Conservation (phyloP, 2,329 filamentous ascomycete species). For the Fusarium longipes region DNA sequence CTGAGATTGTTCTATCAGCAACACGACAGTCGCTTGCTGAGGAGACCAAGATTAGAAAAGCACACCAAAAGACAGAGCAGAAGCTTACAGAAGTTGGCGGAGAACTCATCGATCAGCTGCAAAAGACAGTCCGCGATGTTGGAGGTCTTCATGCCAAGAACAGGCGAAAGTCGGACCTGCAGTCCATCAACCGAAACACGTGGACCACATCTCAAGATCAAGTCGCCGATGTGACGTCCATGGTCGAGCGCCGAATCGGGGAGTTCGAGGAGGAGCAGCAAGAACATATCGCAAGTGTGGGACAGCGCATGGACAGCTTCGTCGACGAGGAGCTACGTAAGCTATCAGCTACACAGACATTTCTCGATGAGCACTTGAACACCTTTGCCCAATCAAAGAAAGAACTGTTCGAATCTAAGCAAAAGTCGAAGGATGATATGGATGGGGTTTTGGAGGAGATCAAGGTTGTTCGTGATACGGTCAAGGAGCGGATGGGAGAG, state of each 20-base stretch:
- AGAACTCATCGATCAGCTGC: constrained; percentile 81
- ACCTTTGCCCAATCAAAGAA: constrained; percentile 75
- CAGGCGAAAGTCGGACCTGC: constrained; percentile 84
- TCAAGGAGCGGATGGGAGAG: constrained; percentile 86
- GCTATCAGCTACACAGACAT: constrained; percentile 74
- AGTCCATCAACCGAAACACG: constrained; percentile 78
- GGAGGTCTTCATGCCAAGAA: constrained; percentile 87
- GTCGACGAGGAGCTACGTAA: constrained; percentile 79
- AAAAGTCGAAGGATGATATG: constrained; percentile 83
- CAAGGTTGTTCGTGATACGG: constrained; percentile 85
- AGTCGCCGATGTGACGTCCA: constrained; percentile 78
- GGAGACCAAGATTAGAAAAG: constrained; percentile 81
- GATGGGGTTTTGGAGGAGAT: constrained; percentile 93
- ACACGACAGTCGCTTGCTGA: constrained; percentile 82
- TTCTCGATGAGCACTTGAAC: constrained; percentile 75
- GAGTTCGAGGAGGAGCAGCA: constrained; percentile 79
- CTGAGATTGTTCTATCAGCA: constrained; percentile 82
- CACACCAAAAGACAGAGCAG: constrained; percentile 86
- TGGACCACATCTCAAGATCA: constrained; percentile 83
- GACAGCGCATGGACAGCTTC: constrained; percentile 79
- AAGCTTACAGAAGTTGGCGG: constrained; percentile 78
- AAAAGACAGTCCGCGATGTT: constrained; percentile 82
- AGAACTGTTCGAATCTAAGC: constrained; percentile 75
- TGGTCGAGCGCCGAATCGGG: constrained; percentile 80
- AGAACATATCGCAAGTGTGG: constrained; percentile 74